phyloP scores from a whole-genome alignment of 2,329 filamentous ascomycete species.

The Aspergillus calidoustus region DNA sequence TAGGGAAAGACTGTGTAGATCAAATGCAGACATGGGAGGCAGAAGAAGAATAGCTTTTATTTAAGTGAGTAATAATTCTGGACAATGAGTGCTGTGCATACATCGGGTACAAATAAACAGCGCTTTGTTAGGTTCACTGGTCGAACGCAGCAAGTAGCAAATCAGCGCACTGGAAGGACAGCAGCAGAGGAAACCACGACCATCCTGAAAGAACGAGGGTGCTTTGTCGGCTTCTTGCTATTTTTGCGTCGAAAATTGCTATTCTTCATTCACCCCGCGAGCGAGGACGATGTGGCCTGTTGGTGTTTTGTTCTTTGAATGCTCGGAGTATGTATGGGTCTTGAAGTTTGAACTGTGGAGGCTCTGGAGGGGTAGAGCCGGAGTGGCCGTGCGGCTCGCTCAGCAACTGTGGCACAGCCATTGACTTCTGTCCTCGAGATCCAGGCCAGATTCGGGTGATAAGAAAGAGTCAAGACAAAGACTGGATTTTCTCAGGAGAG shows the following conservation, averaged over 20 bases:
- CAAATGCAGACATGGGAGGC: neutral
- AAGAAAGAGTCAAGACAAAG: neutral
- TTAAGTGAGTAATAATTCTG: constrained; percentile 1
- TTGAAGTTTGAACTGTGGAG: neutral
- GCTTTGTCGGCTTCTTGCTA: constrained; percentile 4
- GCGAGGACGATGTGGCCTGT: neutral
- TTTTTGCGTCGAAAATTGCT: neutral
- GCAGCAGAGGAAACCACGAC: neutral
- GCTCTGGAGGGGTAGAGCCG: neutral
- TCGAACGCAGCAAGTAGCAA: neutral
- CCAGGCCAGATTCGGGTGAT: neutral
- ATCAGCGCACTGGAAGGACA: constrained; percentile 5
- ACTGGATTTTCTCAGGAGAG: neutral
- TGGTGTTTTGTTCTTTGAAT: neutral
- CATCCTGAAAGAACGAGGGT: constrained; percentile 5
- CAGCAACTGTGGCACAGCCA: neutral
- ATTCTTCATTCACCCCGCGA: neutral
- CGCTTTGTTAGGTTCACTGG: constrained; percentile 1
- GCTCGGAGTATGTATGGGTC: neutral
- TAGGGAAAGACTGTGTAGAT: neutral
- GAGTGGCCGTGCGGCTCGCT: neutral
- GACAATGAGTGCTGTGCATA: neutral
- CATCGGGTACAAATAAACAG: neutral
- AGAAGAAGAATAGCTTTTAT: neutral
- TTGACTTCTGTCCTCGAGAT: neutral